These are phyloP conservation scores for Saitozyma sp. DNA, from an alignment of 768 basidiomycete genomes.

Conservation along the genomic window DNA sequence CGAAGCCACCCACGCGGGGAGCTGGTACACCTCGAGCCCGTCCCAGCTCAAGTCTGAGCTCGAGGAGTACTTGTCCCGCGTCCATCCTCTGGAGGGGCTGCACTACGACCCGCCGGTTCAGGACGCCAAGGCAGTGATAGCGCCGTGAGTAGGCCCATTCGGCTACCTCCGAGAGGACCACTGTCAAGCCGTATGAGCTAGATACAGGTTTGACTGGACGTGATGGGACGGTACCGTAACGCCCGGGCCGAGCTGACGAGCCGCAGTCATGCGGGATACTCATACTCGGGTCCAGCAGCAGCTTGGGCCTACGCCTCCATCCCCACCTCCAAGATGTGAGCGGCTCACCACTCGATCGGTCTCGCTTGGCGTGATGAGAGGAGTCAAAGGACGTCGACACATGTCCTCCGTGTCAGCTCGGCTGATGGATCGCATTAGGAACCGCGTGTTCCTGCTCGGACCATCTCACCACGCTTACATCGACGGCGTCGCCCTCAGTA, in stretches of 20 bases:
- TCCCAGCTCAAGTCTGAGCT: conserved; percentile 65
- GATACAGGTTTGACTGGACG: background rate
- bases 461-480: conserved; percentile 93
- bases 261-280: conserved; percentile 87
- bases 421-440: conserved; percentile 59
- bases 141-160: conserved; percentile 67
- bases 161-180: background rate
- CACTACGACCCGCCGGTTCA: conserved; percentile 67
- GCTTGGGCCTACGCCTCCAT: conserved; percentile 95
- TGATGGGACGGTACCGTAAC: background rate
- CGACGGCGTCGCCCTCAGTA: conserved; percentile 79
- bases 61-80: conserved; percentile 62
- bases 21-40: conserved; percentile 83
- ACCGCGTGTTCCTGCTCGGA: conserved; percentile 89
- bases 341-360: background rate
- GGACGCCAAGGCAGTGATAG: conserved; percentile 84
- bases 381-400: background rate
- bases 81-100: conserved; percentile 57
- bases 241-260: background rate
- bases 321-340: conserved; percentile 74
- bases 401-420: background rate
- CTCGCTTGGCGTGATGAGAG: background rate
- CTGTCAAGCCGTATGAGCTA: too few relatives aligned
- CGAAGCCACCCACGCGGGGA: conserved; percentile 77
- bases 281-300: conserved; percentile 88